Conservation (phyloP, 2,329 filamentous ascomycete genomes). For the Penicillium corylophilum region DNA sequence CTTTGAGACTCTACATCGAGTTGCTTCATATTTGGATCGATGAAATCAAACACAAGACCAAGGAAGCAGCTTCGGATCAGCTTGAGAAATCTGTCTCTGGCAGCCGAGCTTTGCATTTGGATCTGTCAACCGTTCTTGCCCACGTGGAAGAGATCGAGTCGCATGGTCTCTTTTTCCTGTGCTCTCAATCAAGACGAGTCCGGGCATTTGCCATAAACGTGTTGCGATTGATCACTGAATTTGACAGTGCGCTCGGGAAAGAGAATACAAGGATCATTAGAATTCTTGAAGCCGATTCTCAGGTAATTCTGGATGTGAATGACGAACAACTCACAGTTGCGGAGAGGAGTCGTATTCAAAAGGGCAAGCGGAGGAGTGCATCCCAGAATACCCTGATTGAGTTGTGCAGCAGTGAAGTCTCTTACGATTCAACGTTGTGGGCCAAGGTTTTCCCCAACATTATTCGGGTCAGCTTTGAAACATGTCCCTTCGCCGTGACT, state of each 20-base stretch:
- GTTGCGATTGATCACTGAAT: slow-evolving; percentile 85
- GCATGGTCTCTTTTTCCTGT: slow-evolving; percentile 94
- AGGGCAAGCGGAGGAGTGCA: slow-evolving; percentile 81
- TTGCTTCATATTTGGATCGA: slow-evolving; percentile 96
- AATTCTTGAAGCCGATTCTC: slow-evolving; percentile 86
- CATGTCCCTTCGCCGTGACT: slow-evolving; percentile 86
- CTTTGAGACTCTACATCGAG: slow-evolving; percentile 87
- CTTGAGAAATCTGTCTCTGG: slow-evolving; percentile 64
- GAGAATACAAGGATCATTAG: slow-evolving; percentile 80
- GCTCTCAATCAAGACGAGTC: slow-evolving; percentile 88
- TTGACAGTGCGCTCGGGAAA: slow-evolving; percentile 84
- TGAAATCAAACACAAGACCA: slow-evolving; percentile 84
- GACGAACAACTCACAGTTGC: slow-evolving; percentile 81
- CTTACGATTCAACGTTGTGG: slow-evolving; percentile 93
- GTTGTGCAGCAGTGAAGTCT: slow-evolving; percentile 90
- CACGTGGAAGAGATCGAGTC: slow-evolving; percentile 97
- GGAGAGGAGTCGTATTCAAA: slow-evolving; percentile 86
- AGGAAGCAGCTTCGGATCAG: slow-evolving; percentile 66
- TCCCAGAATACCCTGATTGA: slow-evolving; percentile 85
- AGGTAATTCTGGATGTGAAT: slow-evolving; percentile 86
- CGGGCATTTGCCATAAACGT: slow-evolving; percentile 90
- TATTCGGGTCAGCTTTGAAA: slow-evolving; percentile 84
- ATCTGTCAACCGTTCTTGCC: slow-evolving; percentile 83
- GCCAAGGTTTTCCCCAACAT: slow-evolving; percentile 97
- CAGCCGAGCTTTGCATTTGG: slow-evolving; percentile 72